Evolutionary conservation across 352 stramenopile genomes (phyloP).

Genomic region (Pilasporangium apinafurcum): DNA sequence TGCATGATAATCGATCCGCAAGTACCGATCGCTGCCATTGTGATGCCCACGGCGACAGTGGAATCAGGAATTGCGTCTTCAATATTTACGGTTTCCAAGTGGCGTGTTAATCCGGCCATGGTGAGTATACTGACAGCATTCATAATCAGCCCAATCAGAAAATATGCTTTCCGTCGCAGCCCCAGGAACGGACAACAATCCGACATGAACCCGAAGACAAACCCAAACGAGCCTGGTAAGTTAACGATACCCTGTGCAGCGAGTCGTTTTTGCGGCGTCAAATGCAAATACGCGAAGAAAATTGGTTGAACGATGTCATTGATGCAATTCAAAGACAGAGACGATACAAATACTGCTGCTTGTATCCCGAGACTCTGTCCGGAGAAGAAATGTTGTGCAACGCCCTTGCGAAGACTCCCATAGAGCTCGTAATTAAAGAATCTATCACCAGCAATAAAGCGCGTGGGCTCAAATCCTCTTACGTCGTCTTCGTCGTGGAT

Average conservation of each 20-base stretch:
- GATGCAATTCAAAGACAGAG: slow-evolving; percentile 13
- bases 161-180: slow-evolving; percentile 26
- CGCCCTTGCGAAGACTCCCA: slow-evolving; percentile 20
- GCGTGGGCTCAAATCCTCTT: slow-evolving; percentile 1
- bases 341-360: slow-evolving; percentile 13
- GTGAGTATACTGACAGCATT: slow-evolving; percentile 8
- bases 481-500: too few species aligned
- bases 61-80: background rate
- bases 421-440: slow-evolving; percentile 32
- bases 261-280: slow-evolving; percentile 7
- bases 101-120: slow-evolving; percentile 7
- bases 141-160: slow-evolving; percentile 20
- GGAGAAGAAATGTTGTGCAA: slow-evolving; percentile 20
- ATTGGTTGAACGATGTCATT: slow-evolving; percentile 8
- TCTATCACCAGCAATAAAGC: slow-evolving; percentile 24
- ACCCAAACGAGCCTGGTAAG: slow-evolving; percentile 20
- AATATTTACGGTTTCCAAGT: background rate
- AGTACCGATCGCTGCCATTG: slow-evolving; percentile 11
- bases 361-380: slow-evolving; percentile 11
- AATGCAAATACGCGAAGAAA: slow-evolving; percentile 8
- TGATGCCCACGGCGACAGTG: slow-evolving; percentile 11
- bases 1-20: slow-evolving; percentile 21
- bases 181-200: slow-evolving; percentile 21
- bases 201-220: slow-evolving; percentile 26
- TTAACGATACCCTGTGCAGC: slow-evolving; percentile 21